A percentile compares a stretch with the other conserved stretches of the same genome.
These are phyloP conservation scores for Kondoa subrosea DNA, from an alignment of 768 basidiomycete species.

Conservation along the genomic window DNA sequence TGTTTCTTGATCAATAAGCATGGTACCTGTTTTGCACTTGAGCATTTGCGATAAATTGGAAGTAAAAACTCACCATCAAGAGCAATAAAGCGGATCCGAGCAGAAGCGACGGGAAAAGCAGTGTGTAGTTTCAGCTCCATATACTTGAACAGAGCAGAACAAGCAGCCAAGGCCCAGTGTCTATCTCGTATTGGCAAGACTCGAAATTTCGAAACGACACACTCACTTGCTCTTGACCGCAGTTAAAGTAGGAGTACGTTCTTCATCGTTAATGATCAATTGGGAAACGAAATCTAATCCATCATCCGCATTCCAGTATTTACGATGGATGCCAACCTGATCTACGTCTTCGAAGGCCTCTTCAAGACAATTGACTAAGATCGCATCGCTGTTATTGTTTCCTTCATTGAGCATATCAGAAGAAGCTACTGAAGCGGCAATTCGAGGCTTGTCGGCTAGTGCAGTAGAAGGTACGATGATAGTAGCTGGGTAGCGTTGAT, in stretches of 20 bases:
- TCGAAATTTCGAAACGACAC: constrained; percentile 8
- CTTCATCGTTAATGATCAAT: constrained; percentile 62
- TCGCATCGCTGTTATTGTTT: neutral
- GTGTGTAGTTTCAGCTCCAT: constrained; percentile 53
- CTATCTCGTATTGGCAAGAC: constrained; percentile 36
- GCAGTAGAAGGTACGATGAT: constrained; percentile 3
- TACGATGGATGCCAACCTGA: constrained; percentile 1
- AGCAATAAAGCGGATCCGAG: constrained; percentile 27
- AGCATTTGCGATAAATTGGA: neutral
- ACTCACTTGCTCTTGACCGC: neutral
- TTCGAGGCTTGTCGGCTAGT: neutral
- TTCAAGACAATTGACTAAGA: neutral
- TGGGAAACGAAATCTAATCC: constrained; percentile 65
- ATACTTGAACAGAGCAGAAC: constrained; percentile 72
- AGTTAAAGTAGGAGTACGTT: constrained; percentile 27
- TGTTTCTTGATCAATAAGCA: constrained; percentile 85
- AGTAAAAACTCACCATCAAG: constrained; percentile 19
- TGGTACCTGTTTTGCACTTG: constrained; percentile 46
- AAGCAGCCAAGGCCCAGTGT: constrained; percentile 74
- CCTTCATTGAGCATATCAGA: neutral
- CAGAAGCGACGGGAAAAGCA: constrained; percentile 41
- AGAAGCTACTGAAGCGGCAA: neutral
- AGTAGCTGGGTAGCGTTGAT: constrained; percentile 14
- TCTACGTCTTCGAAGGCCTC: constrained; percentile 6
- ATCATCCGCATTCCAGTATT: constrained; percentile 16